Evolutionary conservation across 768 basidiomycete genomes (phyloP).

Genomic region (Collybia mongolica): DNA sequence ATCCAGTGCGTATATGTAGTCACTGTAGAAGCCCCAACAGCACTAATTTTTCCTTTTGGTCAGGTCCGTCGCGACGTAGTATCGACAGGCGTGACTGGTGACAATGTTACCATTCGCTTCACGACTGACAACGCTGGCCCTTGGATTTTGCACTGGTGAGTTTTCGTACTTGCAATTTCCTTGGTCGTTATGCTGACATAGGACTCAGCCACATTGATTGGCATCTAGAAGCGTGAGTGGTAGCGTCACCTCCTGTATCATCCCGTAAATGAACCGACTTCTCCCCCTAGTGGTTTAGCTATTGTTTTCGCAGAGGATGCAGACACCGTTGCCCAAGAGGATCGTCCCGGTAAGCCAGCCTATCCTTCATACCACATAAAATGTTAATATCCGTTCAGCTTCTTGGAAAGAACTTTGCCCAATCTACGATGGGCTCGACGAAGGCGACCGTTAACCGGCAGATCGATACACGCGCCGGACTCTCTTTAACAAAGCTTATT

Average conservation of each 20-base stretch:
- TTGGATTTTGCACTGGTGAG: slow-evolving; percentile 49
- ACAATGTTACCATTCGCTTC: slow-evolving; percentile 48
- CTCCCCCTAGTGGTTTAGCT: slow-evolving; percentile 32
- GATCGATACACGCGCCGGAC: no score
- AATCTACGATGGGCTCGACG: slow-evolving; percentile 22
- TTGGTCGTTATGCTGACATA: neutral
- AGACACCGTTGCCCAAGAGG: neutral
- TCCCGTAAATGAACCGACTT: neutral
- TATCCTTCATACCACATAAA: neutral
- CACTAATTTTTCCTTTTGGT: neutral
- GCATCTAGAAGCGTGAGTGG: slow-evolving; percentile 39
- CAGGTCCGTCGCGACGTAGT: slow-evolving; percentile 31
- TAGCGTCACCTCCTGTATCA: neutral
- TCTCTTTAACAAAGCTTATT: no score
- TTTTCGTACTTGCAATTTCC: neutral
- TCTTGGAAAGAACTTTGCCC: slow-evolving; percentile 38
- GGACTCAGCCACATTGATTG: slow-evolving; percentile 48
- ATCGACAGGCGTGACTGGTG: slow-evolving; percentile 26
- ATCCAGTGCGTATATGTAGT: slow-evolving; percentile 33
- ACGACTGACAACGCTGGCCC: slow-evolving; percentile 50
- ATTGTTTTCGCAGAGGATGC: slow-evolving; percentile 40
- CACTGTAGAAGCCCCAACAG: no score
- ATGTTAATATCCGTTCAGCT: slow-evolving; percentile 10
- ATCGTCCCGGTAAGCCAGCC: slow-evolving; percentile 3
- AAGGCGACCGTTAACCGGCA: neutral